Conservation (phyloP, 805 yeast species). For the Jamesozyma rosinii region DNA sequence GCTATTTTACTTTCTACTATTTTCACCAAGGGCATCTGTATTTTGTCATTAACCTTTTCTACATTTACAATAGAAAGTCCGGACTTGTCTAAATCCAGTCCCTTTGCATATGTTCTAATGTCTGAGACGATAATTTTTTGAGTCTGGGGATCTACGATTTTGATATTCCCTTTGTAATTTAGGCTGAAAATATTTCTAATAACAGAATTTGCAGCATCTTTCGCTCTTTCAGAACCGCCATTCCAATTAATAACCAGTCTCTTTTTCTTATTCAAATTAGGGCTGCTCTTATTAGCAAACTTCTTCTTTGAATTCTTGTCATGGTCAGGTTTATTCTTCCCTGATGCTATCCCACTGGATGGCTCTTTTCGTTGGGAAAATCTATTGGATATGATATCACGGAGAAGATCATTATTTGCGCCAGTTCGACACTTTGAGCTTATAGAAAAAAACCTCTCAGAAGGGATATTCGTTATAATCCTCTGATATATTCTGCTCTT, state of each 20-base stretch:
- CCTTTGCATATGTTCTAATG: conserved; percentile 20
- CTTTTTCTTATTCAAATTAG: conserved; percentile 1
- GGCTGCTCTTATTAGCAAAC: neutral
- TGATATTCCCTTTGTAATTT: conserved; percentile 21
- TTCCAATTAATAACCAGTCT: conserved; percentile 18
- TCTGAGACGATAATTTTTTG: conserved; percentile 15
- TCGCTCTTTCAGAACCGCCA: conserved; percentile 27
- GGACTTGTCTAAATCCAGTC: conserved; percentile 17
- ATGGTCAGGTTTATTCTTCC: neutral
- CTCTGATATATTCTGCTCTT: neutral
- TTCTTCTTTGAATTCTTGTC: neutral
- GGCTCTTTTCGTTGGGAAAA: neutral
- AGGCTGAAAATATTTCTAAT: conserved; percentile 15
- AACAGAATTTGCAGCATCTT: conserved; percentile 21
- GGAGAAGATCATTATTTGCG: neutral
- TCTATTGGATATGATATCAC: conserved; percentile 1
- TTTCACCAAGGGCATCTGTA: conserved; percentile 22
- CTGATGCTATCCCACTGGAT: neutral
- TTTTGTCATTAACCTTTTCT: conserved; percentile 10
- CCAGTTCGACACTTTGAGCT: neutral
- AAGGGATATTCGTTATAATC: neutral
- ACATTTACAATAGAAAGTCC: conserved; percentile 24
- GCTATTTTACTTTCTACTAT: conserved; percentile 20
- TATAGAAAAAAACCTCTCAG: neutral
- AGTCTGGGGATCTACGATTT: conserved; percentile 15